Percentiles rank a stretch among this genome's conserved stretches.
These are phyloP conservation scores for Naganishia kalamii DNA, from an alignment of 768 basidiomycete genomes.

Conservation along the genomic window DNA sequence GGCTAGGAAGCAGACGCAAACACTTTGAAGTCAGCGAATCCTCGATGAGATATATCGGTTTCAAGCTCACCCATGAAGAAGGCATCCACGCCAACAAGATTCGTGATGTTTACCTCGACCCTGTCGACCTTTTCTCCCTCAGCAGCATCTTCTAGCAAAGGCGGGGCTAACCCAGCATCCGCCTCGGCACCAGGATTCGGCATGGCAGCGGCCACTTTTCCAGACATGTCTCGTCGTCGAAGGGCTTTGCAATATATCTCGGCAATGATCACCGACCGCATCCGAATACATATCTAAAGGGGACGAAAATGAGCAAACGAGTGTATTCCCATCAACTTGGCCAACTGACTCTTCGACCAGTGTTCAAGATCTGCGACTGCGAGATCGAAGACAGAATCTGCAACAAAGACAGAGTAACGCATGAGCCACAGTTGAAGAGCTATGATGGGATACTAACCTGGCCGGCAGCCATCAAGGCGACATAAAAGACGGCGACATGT, in stretches of 20 bases:
- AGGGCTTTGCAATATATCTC: constrained; percentile 49
- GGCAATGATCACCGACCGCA: constrained; percentile 46
- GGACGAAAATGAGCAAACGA: neutral
- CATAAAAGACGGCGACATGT: constrained; percentile 48
- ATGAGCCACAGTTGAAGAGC: too few species aligned
- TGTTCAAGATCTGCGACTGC: constrained; percentile 40
- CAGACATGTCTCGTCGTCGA: constrained; percentile 46
- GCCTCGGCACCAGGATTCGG: constrained; percentile 24
- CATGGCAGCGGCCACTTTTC: constrained; percentile 29
- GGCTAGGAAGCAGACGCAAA: neutral
- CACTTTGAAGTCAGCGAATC: neutral
- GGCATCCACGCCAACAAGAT: constrained; percentile 44
- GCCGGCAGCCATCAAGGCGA: constrained; percentile 45
- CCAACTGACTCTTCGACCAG: constrained; percentile 40
- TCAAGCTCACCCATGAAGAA: constrained; percentile 40
- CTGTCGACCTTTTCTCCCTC: constrained; percentile 26
- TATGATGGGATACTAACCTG: constrained; percentile 27
- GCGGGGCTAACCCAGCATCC: constrained; percentile 7
- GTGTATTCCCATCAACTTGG: neutral
- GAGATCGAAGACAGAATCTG: constrained; percentile 12
- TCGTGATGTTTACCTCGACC: constrained; percentile 43
- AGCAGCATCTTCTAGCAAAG: constrained; percentile 21
- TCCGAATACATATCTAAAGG: constrained; percentile 39
- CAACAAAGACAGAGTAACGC: neutral
- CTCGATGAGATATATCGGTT: neutral